Conservation (phyloP, 2,329 filamentous ascomycete species). For the Fulvia fulva region DNA sequence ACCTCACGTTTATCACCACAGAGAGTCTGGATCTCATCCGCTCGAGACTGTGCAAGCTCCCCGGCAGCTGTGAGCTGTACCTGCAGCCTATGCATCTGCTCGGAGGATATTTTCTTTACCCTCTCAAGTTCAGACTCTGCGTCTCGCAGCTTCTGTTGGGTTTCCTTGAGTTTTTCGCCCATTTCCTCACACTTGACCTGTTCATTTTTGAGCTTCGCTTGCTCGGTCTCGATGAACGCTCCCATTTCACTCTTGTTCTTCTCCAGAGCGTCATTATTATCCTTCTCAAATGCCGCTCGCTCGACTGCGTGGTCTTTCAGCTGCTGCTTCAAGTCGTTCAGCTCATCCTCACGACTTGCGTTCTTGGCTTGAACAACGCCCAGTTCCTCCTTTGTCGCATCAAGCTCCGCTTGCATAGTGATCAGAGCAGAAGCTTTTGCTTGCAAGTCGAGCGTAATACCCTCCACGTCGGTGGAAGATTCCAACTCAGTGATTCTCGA, state of each 20-base stretch:
- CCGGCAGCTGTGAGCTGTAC: background rate
- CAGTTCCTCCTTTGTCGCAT: background rate
- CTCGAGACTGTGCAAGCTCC: background rate
- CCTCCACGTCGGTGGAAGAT: background rate
- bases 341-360: background rate
- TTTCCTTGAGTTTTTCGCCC: background rate
- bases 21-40: background rate
- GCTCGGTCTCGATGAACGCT: background rate
- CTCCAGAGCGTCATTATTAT: background rate
- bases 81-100: background rate
- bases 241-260: background rate
- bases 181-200: too few relatives aligned
- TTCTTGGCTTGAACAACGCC: background rate
- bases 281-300: background rate
- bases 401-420: background rate
- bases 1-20: too few relatives aligned
- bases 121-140: background rate
- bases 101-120: background rate
- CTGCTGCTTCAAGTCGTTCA: background rate
- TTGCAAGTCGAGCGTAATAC: slow-evolving; percentile 5
- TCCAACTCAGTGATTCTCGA: slow-evolving; percentile 1
- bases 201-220: background rate
- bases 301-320: background rate
- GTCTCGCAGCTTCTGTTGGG: too few relatives aligned
- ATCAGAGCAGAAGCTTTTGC: background rate